Conservation (phyloP, 1,284 basidiomycete genomes). For the Boletus calvinii region DNA sequence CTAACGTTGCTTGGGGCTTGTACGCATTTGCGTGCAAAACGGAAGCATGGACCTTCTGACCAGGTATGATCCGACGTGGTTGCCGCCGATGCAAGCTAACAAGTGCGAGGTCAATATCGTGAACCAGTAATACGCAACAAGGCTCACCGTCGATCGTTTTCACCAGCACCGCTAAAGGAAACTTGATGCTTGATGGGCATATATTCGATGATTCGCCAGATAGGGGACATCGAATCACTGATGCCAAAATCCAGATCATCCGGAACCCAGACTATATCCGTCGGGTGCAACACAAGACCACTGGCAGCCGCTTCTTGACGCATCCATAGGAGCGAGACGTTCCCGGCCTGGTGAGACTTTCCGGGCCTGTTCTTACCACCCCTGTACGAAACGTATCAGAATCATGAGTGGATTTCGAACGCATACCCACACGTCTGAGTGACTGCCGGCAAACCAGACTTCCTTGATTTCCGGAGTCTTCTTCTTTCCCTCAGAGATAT, state of each 20-base stretch:
- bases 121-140: background rate
- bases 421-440: conserved; percentile 34
- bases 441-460: conserved; percentile 36
- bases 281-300: conserved; percentile 25
- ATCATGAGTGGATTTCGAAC: background rate
- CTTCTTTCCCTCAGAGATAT: background rate
- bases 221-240: conserved; percentile 19
- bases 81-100: conserved; percentile 21
- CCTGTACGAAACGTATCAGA: conserved; percentile 12
- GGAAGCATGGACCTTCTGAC: conserved; percentile 33
- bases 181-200: conserved; percentile 31
- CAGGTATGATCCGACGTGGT: conserved; percentile 30
- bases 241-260: conserved; percentile 25
- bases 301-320: conserved; percentile 21
- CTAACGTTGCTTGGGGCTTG: conserved; percentile 25
- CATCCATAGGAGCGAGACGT: conserved; percentile 32
- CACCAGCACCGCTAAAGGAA: conserved; percentile 16
- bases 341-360: conserved; percentile 20
- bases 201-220: conserved; percentile 26
- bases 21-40: conserved; percentile 29
- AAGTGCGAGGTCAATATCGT: background rate
- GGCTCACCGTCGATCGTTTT: conserved; percentile 20
- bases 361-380: conserved; percentile 23
- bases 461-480: conserved; percentile 26
- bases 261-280: conserved; percentile 16